Conservation (phyloP, 1,139 yeast species). For the Candida gigantensis region DNA sequence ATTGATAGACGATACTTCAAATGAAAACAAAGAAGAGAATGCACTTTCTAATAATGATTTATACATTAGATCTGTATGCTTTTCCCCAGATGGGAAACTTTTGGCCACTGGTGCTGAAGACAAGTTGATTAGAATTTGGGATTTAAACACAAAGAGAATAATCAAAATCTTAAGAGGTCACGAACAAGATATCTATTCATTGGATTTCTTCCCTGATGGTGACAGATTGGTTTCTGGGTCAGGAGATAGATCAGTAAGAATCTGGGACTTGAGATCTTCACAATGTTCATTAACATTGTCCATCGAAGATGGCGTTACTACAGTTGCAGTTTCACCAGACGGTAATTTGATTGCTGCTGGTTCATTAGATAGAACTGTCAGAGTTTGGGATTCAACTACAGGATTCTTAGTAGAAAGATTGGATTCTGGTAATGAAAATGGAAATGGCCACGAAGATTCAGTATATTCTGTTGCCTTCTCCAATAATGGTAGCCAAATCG, state of each 20-base stretch:
- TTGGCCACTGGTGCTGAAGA: conserved; percentile 99
- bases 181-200: conserved; percentile 95
- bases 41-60: conserved; percentile 67
- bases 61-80: conserved; percentile 92
- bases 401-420: conserved; percentile 91
- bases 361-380: conserved; percentile 89
- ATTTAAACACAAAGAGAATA: conserved; percentile 81
- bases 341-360: conserved; percentile 96
- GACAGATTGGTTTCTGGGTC: conserved; percentile 92
- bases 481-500: conserved; percentile 88
- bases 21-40: conserved; percentile 21
- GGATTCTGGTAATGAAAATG: conserved; percentile 83
- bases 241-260: conserved; percentile 94
- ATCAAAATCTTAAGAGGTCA: conserved; percentile 90
- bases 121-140: conserved; percentile 96
- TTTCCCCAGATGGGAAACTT: conserved; percentile 94
- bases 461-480: conserved; percentile 95
- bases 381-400: conserved; percentile 96
- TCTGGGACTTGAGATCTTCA: conserved; percentile 94
- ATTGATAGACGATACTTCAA: conserved; percentile 70
- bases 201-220: conserved; percentile 95
- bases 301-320: conserved; percentile 97
- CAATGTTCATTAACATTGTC: conserved; percentile 87
- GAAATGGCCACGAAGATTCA: conserved; percentile 95
- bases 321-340: conserved; percentile 96